Conservation (phyloP, 257 asterid species). For the Nicotiana sylvestris region DNA sequence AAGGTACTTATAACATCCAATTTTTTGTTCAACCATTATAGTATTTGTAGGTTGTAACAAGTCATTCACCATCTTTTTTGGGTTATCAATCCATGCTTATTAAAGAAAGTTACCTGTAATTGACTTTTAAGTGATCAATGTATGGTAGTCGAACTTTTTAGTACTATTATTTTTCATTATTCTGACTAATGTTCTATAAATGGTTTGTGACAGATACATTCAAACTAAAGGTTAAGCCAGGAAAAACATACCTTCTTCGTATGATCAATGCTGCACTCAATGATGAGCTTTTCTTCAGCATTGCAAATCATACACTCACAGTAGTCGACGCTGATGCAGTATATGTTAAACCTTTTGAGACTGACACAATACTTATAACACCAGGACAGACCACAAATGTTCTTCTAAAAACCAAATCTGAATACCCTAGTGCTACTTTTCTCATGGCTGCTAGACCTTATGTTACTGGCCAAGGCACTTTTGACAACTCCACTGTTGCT, state of each 20-base stretch:
- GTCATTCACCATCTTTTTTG: no score
- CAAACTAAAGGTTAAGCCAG: constrained; percentile 45
- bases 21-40: no score
- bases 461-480: constrained; percentile 45
- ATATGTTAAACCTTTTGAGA: constrained; percentile 43
- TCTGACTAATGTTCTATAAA: no score
- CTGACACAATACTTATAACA: constrained; percentile 36
- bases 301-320: constrained; percentile 48
- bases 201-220: constrained; percentile 22
- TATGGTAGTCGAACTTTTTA: no score
- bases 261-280: constrained; percentile 23
- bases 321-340: constrained; percentile 46
- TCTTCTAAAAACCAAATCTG: constrained; percentile 21
- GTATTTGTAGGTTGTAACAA: no score
- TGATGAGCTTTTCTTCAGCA: constrained; percentile 16
- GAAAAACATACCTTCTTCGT: constrained; percentile 58
- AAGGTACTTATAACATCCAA: constrained; percentile 15
- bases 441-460: constrained; percentile 49
- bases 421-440: constrained; percentile 33
- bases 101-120: no score
- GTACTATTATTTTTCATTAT: no score
- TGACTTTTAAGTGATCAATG: no score
- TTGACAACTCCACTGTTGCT: constrained; percentile 48
- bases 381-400: constrained; percentile 46
- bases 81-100: no score